A percentile compares a stretch with the other conserved stretches of the same genome.
Evolutionary conservation across 805 yeast genomes (phyloP).

Genomic region (Saccharomycopsis selenospora): DNA sequence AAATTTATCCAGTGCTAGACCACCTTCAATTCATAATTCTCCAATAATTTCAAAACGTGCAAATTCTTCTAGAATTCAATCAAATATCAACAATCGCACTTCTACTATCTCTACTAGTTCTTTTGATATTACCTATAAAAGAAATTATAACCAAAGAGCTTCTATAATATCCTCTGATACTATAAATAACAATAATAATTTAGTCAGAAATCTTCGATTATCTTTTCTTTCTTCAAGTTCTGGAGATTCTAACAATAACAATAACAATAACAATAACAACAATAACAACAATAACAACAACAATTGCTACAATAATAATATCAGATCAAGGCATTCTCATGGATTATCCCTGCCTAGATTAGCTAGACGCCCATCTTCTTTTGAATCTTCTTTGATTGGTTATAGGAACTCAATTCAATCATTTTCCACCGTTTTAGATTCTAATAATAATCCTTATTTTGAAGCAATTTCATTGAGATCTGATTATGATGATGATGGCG

Average conservation of each 20-base stretch:
- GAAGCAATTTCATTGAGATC: constrained; percentile 16
- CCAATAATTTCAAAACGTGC: no score
- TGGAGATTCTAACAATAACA: background rate
- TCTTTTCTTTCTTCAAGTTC: constrained; percentile 1
- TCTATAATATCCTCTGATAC: background rate
- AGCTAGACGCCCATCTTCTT: constrained; percentile 4
- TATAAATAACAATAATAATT: background rate
- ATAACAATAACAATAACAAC: no score
- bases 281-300: background rate
- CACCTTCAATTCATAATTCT: no score
- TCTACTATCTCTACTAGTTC: background rate
- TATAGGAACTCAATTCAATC: constrained; percentile 15
- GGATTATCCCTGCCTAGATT: background rate
- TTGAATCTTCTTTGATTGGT: constrained; percentile 17
- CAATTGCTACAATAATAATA: no score
- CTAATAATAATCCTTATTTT: constrained; percentile 11
- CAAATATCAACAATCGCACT: background rate
- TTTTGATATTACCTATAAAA: background rate
- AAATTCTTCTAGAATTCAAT: no score
- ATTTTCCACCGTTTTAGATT: constrained; percentile 9
- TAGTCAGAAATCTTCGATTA: background rate
- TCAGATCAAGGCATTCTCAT: background rate
- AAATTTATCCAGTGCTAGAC: no score
- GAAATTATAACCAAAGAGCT: background rate
- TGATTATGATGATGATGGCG: constrained; percentile 11